These are phyloP conservation scores for Trichothecium roseum DNA, from an alignment of 2,329 filamentous ascomycete genomes.

Conservation along the genomic window DNA sequence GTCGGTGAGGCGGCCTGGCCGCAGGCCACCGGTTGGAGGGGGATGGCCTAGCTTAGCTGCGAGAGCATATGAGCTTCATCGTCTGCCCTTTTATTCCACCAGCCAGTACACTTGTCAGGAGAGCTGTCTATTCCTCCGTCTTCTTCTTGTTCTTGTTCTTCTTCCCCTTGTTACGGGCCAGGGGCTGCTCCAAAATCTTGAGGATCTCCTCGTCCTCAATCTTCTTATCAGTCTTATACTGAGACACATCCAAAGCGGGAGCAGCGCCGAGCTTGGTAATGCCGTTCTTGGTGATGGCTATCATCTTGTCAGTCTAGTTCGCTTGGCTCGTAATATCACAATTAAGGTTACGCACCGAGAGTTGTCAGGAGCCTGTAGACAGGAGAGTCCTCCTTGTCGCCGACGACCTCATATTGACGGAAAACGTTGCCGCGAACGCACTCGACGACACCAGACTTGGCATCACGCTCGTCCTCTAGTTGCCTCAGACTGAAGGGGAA, in stretches of 20 bases:
- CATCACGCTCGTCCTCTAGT: slow-evolving; percentile 90
- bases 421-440: slow-evolving; percentile 89
- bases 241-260: slow-evolving; percentile 63
- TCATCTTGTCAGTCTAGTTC: not conserved
- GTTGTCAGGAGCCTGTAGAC: slow-evolving; percentile 86
- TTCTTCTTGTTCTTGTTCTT: slow-evolving; percentile 83
- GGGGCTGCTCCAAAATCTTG: slow-evolving; percentile 83
- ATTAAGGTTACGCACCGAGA: slow-evolving; percentile 58
- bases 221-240: slow-evolving; percentile 94
- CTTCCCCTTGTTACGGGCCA: slow-evolving; percentile 80
- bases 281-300: slow-evolving; percentile 96
- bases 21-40: too few species aligned
- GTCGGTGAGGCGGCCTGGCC: too few species aligned
- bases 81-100: too few species aligned
- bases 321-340: not conserved
- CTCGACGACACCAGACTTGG: slow-evolving; percentile 92
- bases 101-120: not conserved
- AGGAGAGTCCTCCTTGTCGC: slow-evolving; percentile 78
- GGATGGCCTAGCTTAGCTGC: too few species aligned
- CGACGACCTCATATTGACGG: slow-evolving; percentile 91
- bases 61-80: too few species aligned
- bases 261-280: slow-evolving; percentile 76
- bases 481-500: slow-evolving; percentile 98
- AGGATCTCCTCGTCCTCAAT: slow-evolving; percentile 93
- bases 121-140: slow-evolving; percentile 12